phyloP scores from a whole-genome alignment of 2,329 filamentous ascomycete genomes.

The Aureobasidium namibiae region DNA sequence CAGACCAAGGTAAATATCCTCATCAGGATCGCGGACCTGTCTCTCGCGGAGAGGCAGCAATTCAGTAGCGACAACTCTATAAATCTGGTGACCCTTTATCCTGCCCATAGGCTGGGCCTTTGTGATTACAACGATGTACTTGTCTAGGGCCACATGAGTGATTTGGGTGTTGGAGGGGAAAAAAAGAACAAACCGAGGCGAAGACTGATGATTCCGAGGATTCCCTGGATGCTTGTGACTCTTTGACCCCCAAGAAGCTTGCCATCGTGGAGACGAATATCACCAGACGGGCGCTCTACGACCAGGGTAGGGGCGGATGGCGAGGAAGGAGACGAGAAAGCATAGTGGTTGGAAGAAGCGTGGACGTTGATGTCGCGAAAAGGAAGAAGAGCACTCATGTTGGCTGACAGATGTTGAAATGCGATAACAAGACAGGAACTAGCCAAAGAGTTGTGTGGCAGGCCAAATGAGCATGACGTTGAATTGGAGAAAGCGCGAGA shows the following conservation, averaged over 20 bases:
- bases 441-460: not conserved
- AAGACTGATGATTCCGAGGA: conserved; percentile 87
- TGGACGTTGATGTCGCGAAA: conserved; percentile 97
- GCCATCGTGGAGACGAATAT: conserved; percentile 76
- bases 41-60: conserved; percentile 90
- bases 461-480: not conserved
- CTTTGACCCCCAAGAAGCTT: conserved; percentile 68
- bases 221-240: conserved; percentile 89
- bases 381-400: conserved; percentile 52
- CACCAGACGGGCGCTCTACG: conserved; percentile 85
- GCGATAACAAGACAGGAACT: not conserved
- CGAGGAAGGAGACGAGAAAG: conserved; percentile 91
- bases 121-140: conserved; percentile 93
- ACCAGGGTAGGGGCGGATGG: conserved; percentile 81
- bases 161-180: not conserved
- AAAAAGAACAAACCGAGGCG: conserved; percentile 61
- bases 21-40: conserved; percentile 82
- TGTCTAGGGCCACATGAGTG: conserved; percentile 54
- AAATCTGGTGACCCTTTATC: conserved; percentile 91
- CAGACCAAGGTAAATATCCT: conserved; percentile 80
- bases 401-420: not conserved
- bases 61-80: conserved; percentile 84
- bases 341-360: conserved; percentile 83
- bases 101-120: conserved; percentile 87
- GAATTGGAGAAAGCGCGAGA: not conserved